These are phyloP conservation scores for Corinectria fuckeliana DNA, from an alignment of 2,329 filamentous ascomycete species.

Conservation along the genomic window DNA sequence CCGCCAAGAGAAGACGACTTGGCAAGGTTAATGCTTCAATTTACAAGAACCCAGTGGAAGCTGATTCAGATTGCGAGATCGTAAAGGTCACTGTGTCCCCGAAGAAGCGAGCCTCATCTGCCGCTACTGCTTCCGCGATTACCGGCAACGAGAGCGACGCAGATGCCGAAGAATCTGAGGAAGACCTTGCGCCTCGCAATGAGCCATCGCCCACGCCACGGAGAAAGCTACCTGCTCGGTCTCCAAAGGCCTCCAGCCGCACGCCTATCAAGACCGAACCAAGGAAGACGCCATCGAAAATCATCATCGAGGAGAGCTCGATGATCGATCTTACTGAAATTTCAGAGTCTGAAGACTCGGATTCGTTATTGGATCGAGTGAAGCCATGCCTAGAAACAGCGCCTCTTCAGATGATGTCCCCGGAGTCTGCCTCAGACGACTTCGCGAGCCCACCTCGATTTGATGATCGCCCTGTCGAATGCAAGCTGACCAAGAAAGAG, in stretches of 20 bases:
- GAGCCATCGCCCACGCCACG: not conserved
- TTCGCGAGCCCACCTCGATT: not conserved
- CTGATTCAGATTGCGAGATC: conserved; percentile 18
- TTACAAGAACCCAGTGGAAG: not conserved
- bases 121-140: not conserved
- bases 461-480: not conserved
- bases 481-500: not conserved
- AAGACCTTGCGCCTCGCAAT: not conserved
- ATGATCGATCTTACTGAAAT: not conserved
- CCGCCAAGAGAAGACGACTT: conserved; percentile 24
- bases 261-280: not conserved
- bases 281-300: not conserved
- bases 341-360: not conserved
- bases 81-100: conserved; percentile 6
- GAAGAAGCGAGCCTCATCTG: not conserved
- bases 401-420: not conserved
- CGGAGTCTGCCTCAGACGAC: not conserved
- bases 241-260: not conserved
- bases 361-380: not conserved
- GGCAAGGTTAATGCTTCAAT: not conserved
- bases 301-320: not conserved
- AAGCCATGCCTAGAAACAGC: not conserved
- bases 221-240: not conserved
- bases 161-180: conserved; percentile 6
- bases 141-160: conserved; percentile 3